A percentile compares a stretch with the other conserved stretches of the same genome.
These are phyloP conservation scores for Populus tremula DNA, from an alignment of 345 rosid species.

Conservation along the genomic window DNA sequence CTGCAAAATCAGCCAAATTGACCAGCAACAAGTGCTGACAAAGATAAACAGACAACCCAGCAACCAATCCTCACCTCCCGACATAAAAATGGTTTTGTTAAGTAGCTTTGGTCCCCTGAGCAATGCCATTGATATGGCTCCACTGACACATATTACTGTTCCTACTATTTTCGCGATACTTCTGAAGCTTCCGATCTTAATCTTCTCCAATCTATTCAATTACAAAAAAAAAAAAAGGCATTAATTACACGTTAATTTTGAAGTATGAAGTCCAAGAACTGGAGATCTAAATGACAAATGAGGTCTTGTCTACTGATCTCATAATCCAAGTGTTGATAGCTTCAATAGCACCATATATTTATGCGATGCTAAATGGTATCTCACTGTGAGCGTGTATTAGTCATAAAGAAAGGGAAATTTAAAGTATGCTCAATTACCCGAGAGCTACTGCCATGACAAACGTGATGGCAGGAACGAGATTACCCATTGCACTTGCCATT, in stretches of 20 bases:
- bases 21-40: constrained; percentile 63
- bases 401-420: too few species aligned
- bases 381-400: too few species aligned
- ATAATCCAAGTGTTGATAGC: too few species aligned
- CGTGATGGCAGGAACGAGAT: constrained; percentile 44
- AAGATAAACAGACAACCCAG: constrained; percentile 60
- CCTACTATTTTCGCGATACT: constrained; percentile 64
- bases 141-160: constrained; percentile 54
- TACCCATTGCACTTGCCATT: constrained; percentile 38
- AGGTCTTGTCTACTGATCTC: not conserved
- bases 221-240: not conserved
- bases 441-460: constrained; percentile 32
- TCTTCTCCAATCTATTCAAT: constrained; percentile 54
- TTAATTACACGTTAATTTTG: not conserved
- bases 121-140: constrained; percentile 65
- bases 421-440: constrained; percentile 25
- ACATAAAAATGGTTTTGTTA: constrained; percentile 30
- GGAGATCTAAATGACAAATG: not conserved
- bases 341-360: too few species aligned
- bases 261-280: not conserved
- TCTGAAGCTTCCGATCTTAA: constrained; percentile 46
- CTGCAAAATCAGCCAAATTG: constrained; percentile 72
- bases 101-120: constrained; percentile 70
- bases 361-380: too few species aligned
- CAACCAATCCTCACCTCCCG: constrained; percentile 41